Base-by-base conservation (phyloP, 306 rosid species). In the Cajanus cajan region DNA sequence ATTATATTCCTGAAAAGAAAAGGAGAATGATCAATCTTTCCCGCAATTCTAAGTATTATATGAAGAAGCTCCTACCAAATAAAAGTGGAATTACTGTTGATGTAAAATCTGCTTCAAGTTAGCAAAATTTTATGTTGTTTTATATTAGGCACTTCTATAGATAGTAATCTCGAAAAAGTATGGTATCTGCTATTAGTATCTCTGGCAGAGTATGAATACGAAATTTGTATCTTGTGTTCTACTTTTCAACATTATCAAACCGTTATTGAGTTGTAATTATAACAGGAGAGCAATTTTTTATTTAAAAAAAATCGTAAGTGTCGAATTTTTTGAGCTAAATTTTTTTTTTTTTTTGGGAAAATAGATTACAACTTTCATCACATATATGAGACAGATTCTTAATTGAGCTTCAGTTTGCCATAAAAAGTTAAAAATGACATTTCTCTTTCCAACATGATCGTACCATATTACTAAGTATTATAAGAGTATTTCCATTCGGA, bases 31-130 rank as follows among this genome's bases (percentile, higher is more conserved):
- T 95, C 75, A 90, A 93, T 76, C 90, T 91, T 24, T 95, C 99
- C 54, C 96, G 99, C 14, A 93, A 88, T 15, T 93, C 99, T 1
- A 95, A 95, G 93, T 95, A 93, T 64, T 95, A 93, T 68, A 91
- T 82, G 87, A 95, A 95, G 90, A 87, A 86, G 80, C 90, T 95
- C 67, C 71, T 84, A 76, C 99, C 98, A 22, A 89, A 91, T 71
- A 80, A 82, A 45, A 88, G 94, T 40, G 93, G 97, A 76, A 94
- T 90, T 47, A 79, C 86, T 19, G 82, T 90, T 59, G 86, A 85
- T 71, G 84, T 80, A 50, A 71, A 79, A 64, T 58, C 74, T 82
- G 24, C 73, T 71, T 70, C 76, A 52, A 67, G 78, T 37, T 91
- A 82, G 75, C 8, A 2, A 24, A 18, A 13, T 14, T 22, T 47